Conservation (phyloP, 495 filamentous ascomycete genomes). For the Aspergillus avenaceus region DNA sequence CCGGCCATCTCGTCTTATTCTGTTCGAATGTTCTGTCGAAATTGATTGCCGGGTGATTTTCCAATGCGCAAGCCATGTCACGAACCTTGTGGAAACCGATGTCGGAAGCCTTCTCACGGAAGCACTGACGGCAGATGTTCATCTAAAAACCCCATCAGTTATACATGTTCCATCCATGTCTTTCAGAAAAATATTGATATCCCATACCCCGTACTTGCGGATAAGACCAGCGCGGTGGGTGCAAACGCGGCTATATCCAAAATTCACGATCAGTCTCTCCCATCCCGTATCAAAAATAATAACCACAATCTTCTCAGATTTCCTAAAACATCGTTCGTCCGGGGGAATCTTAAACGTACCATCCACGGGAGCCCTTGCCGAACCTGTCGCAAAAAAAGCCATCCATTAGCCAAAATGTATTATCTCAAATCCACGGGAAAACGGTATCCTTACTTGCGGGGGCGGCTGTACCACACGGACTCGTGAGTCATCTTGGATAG, state of each 20-base stretch:
- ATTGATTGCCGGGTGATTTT: background rate
- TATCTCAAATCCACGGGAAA: constrained; percentile 2
- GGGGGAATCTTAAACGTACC: constrained; percentile 52
- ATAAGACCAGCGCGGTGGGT: constrained; percentile 92
- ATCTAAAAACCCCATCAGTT: constrained; percentile 39
- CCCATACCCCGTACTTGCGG: constrained; percentile 95
- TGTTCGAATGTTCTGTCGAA: constrained; percentile 1
- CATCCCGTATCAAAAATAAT: background rate
- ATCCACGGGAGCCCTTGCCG: constrained; percentile 89
- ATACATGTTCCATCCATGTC: constrained; percentile 1
- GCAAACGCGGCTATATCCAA: constrained; percentile 79
- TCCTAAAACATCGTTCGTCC: constrained; percentile 10
- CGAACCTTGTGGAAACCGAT: constrained; percentile 95
- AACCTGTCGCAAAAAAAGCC: constrained; percentile 27
- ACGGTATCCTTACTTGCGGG: constrained; percentile 63
- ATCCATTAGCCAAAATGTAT: constrained; percentile 12
- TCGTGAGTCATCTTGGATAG: constrained; percentile 90
- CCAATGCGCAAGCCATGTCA: constrained; percentile 9
- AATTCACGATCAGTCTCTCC: constrained; percentile 20
- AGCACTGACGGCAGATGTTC: constrained; percentile 99
- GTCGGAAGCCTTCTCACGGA: constrained; percentile 92
- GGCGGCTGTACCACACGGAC: constrained; percentile 98
- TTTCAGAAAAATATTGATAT: constrained; percentile 2
- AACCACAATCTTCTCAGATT: constrained; percentile 2
- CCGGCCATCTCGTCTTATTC: background rate